phyloP scores from a whole-genome alignment of 176 grass and related monocot species.

The Areca catechu region DNA sequence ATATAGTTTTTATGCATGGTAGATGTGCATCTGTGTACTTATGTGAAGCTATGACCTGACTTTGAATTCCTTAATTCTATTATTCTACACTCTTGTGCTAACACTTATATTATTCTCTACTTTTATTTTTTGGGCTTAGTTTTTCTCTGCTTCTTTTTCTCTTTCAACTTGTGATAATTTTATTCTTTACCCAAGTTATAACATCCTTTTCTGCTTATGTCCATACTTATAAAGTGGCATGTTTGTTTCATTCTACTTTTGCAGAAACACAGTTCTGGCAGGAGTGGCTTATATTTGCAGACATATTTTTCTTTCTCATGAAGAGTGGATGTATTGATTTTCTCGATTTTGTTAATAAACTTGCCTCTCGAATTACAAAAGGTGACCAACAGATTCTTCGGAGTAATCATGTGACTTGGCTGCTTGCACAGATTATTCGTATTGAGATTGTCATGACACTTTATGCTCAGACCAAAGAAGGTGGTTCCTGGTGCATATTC shows the following conservation, averaged over 20 bases:
- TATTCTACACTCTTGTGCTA: no score
- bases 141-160: no score
- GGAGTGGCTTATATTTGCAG: conserved; percentile 93
- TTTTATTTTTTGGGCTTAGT: no score
- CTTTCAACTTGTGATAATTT: no score
- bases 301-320: conserved; percentile 99
- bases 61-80: no score
- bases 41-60: no score
- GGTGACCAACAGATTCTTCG: conserved; percentile 73
- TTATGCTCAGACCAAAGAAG: conserved; percentile 86
- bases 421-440: conserved; percentile 87
- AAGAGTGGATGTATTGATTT: conserved; percentile 98
- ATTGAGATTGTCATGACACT: conserved; percentile 86
- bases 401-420: conserved; percentile 95
- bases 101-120: no score
- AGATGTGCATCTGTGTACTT: no score
- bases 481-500: conserved; percentile 17
- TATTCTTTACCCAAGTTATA: no score
- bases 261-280: conserved; percentile 90
- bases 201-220: no score
- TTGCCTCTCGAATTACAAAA: conserved; percentile 66
- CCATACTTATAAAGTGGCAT: no score
- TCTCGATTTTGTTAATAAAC: conserved; percentile 92
- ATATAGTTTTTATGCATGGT: no score
- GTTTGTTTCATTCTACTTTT: conserved; percentile 21